These are phyloP conservation scores for Trametes cinnabarina DNA, from an alignment of 768 basidiomycete species.

Conservation along the genomic window DNA sequence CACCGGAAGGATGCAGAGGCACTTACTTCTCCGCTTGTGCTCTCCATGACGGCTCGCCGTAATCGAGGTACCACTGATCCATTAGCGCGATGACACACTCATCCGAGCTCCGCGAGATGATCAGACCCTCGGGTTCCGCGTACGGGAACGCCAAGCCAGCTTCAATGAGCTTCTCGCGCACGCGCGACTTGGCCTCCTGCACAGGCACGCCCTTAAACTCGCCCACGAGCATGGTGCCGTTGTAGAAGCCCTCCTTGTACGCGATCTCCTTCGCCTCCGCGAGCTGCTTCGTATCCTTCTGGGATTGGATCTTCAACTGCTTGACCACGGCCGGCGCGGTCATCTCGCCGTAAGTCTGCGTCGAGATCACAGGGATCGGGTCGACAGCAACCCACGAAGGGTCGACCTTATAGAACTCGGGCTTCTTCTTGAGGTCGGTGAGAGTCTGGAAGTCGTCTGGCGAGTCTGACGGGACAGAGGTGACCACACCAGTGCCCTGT, in stretches of 20 bases:
- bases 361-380: constrained; percentile 83
- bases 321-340: constrained; percentile 81
- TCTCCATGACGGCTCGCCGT: constrained; percentile 91
- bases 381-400: constrained; percentile 83
- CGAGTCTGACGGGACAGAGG: constrained; percentile 96
- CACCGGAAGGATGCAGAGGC: too few species aligned
- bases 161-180: constrained; percentile 80
- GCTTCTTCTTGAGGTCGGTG: constrained; percentile 91
- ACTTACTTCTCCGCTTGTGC: constrained; percentile 77
- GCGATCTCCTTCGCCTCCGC: constrained; percentile 96
- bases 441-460: constrained; percentile 94
- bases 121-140: constrained; percentile 90
- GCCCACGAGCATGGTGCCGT: constrained; percentile 86
- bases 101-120: constrained; percentile 88
- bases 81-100: constrained; percentile 97
- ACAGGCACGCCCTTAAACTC: constrained; percentile 88
- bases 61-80: constrained; percentile 99
- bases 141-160: constrained; percentile 81
- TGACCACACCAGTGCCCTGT: constrained; percentile 95
- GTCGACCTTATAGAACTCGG: constrained; percentile 94
- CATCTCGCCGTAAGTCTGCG: constrained; percentile 91
- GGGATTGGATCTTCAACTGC: constrained; percentile 90
- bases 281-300: constrained; percentile 90
- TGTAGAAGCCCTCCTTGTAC: constrained; percentile 98
- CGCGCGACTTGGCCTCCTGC: constrained; percentile 88